Conservation (phyloP, 2,329 filamentous ascomycete genomes). For the Diaporthe eres region DNA sequence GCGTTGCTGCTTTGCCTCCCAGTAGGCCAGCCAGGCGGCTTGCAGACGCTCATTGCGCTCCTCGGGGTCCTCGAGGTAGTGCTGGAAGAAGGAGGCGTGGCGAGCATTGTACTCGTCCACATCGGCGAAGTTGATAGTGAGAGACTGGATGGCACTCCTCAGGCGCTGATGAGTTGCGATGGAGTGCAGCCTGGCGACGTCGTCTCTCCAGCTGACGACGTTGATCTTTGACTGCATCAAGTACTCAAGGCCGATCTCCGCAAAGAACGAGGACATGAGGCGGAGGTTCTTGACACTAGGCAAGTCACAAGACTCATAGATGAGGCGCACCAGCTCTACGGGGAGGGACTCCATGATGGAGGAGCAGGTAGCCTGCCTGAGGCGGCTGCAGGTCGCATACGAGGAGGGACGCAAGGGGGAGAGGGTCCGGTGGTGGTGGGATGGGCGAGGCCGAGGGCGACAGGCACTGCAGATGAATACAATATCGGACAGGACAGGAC, state of each 20-base stretch:
- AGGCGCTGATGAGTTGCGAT: slow-evolving; percentile 61
- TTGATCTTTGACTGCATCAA: slow-evolving; percentile 58
- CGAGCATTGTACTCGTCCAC: slow-evolving; percentile 58
- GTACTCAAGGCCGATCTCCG: slow-evolving; percentile 59
- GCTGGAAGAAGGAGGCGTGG: slow-evolving; percentile 53
- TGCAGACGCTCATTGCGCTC: slow-evolving; percentile 53
- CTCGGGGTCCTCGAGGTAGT: slow-evolving; percentile 55
- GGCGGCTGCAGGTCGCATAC: slow-evolving; percentile 40
- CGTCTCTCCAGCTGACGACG: slow-evolving; percentile 60
- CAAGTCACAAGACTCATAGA: slow-evolving; percentile 58
- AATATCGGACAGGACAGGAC: background rate
- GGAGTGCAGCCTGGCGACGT: slow-evolving; percentile 59
- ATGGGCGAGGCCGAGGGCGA: slow-evolving; percentile 30
- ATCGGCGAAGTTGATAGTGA: slow-evolving; percentile 62
- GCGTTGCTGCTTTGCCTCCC: slow-evolving; percentile 53
- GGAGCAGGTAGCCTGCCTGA: slow-evolving; percentile 39
- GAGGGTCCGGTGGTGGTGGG: slow-evolving; percentile 9
- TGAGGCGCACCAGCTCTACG: slow-evolving; percentile 57
- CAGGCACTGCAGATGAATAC: slow-evolving; percentile 19
- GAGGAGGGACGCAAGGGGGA: slow-evolving; percentile 7
- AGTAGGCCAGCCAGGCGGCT: slow-evolving; percentile 54
- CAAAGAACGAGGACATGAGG: slow-evolving; percentile 54
- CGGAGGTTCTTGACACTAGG: slow-evolving; percentile 58
- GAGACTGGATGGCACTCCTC: slow-evolving; percentile 56
- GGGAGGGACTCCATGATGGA: slow-evolving; percentile 50